A percentile compares a stretch with the other conserved stretches of the same genome.
These are phyloP conservation scores for Phytopythium boreale DNA, from an alignment of 352 stramenopile genomes.

Conservation along the genomic window DNA sequence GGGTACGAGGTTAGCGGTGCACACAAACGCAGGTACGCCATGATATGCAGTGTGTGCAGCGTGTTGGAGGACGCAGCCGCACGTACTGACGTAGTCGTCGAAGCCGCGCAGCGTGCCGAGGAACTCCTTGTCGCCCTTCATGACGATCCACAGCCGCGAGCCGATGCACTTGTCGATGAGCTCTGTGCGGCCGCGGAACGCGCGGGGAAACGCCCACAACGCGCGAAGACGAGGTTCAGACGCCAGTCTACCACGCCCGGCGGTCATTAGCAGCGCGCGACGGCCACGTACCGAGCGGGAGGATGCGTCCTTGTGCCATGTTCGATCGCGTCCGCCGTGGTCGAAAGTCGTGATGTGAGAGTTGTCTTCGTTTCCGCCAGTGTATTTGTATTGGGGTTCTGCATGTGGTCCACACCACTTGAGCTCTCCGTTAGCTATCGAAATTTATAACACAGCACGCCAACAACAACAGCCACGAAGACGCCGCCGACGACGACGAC, in stretches of 20 bases:
- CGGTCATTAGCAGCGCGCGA: neutral
- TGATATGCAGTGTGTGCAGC: too few relatives aligned
- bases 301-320: slow-evolving; percentile 73
- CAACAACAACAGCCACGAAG: too few relatives aligned
- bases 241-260: too few relatives aligned
- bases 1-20: neutral
- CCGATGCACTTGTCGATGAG: slow-evolving; percentile 99
- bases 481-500: too few relatives aligned
- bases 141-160: slow-evolving; percentile 98
- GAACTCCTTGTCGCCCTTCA: slow-evolving; percentile 98
- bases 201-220: neutral
- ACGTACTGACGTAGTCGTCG: slow-evolving; percentile 96
- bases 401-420: slow-evolving; percentile 8
- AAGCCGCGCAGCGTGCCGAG: slow-evolving; percentile 93
- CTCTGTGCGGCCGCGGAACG: slow-evolving; percentile 54
- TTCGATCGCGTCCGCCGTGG: neutral
- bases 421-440: slow-evolving; percentile 10
- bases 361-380: neutral
- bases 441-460: too few relatives aligned
- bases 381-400: neutral
- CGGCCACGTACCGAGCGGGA: slow-evolving; percentile 63
- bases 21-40: too few relatives aligned
- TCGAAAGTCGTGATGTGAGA: neutral
- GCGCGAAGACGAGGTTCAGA: neutral
- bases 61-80: neutral